These are phyloP conservation scores for Brettanomyces naardenensis DNA, from an alignment of 805 yeast species.

Conservation along the genomic window DNA sequence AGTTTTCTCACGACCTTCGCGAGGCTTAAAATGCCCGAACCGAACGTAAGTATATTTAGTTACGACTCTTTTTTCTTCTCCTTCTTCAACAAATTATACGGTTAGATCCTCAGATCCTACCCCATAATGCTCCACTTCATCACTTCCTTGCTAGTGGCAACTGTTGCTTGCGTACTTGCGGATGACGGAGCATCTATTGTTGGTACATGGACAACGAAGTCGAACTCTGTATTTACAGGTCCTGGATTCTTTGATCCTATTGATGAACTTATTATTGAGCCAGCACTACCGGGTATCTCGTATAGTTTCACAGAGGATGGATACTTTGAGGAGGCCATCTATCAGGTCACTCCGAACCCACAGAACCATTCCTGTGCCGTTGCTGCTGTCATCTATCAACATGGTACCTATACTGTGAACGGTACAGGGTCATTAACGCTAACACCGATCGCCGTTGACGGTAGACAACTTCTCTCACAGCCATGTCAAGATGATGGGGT, in stretches of 20 bases:
- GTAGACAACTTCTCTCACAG: slow-evolving; percentile 81
- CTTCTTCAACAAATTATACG: too few species aligned
- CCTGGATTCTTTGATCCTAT: slow-evolving; percentile 95
- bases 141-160: too few species aligned
- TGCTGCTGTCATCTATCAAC: slow-evolving; percentile 81
- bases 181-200: slow-evolving; percentile 28
- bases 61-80: too few species aligned
- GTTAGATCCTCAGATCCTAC: too few species aligned
- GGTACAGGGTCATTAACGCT: slow-evolving; percentile 62
- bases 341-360: slow-evolving; percentile 68
- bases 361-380: slow-evolving; percentile 72
- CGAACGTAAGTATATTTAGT: too few species aligned
- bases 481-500: slow-evolving; percentile 67
- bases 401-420: slow-evolving; percentile 65
- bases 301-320: slow-evolving; percentile 93
- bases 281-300: slow-evolving; percentile 90
- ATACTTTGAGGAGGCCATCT: slow-evolving; percentile 80
- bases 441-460: slow-evolving; percentile 78
- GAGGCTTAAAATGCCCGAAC: too few species aligned
- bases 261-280: slow-evolving; percentile 90
- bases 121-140: too few species aligned
- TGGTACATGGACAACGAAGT: slow-evolving; percentile 95
- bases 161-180: too few species aligned
- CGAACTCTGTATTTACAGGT: slow-evolving; percentile 93
- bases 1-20: too few species aligned